Base-by-base conservation (phyloP, 2,329 filamentous ascomycete genomes). In the Fusarium domesticum region DNA sequence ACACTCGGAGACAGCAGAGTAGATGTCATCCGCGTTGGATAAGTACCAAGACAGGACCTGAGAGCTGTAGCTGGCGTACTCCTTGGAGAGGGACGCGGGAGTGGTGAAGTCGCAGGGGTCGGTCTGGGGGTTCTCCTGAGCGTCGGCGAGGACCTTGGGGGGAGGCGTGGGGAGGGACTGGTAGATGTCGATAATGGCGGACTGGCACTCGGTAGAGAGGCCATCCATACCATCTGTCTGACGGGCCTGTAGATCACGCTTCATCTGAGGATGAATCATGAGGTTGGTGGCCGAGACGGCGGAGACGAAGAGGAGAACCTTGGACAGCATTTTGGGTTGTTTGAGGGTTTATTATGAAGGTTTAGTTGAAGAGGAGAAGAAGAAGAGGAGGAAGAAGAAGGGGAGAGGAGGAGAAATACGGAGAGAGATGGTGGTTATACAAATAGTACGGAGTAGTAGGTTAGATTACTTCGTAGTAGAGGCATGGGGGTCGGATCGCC, bases 81-180 rank as follows among this genome's bases (percentile, higher is more conserved):
- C 51, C 20, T 45, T 51, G 53, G 50, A 59, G 28, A 70, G 59
- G 53, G 54, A 59, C 17, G 48, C 31, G n/a, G 68, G 64, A 6
- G 58, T 43, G 42, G 44, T 59, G 58, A 64, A 60, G 49, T 44
- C 16, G 64, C 67, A 70, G 4, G 58, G 51, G 59, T 68, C 58
- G 39, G 61, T 59, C 40, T 55, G 52, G 6, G 58, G 51, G 51
- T 63, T 40, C 7, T 48, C 43, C 8, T 36, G 35, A 19, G 55
- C 25, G 50, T 61, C 61, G 28, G 55, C 49, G 43, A 57, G 23
- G 52, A 70, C 54, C 23, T 48, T 48, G 2, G 64, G 51, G 5
- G 62, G 54, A 15, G 65, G 64, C 4, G 64, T 64, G 11, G 66
- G 66, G 12, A 66, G 25, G 7, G 51, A 43, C 33, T 42, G 33